phyloP scores from a whole-genome alignment of 2,329 filamentous ascomycete genomes.

The Ceratocystis harringtonii region DNA sequence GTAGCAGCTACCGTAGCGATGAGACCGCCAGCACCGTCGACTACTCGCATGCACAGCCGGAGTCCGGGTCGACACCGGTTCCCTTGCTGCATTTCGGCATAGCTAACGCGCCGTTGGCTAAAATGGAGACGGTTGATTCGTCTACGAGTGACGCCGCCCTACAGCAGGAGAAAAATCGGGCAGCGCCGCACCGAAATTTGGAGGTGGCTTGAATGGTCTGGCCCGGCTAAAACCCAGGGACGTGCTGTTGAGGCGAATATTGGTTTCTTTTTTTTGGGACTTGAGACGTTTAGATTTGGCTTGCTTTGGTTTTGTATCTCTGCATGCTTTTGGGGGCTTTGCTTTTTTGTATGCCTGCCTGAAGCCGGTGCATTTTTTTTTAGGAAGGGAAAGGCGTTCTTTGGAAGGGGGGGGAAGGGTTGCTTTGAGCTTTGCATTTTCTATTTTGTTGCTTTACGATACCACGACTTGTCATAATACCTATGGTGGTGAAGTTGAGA shows the following conservation, averaged over 20 bases:
- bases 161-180: neutral
- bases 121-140: constrained; percentile 6
- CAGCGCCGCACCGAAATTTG: neutral
- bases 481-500: neutral
- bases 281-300: neutral
- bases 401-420: neutral
- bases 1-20: constrained; percentile 1
- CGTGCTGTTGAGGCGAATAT: neutral
- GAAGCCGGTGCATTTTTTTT: neutral
- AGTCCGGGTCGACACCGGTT: constrained; percentile 1
- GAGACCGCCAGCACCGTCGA: neutral
- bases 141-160: neutral
- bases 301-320: neutral
- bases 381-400: constrained; percentile 1
- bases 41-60: neutral
- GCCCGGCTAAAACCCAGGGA: neutral
- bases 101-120: neutral
- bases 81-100: neutral
- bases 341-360: neutral
- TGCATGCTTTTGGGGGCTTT: neutral
- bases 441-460: constrained; percentile 12
- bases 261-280: neutral
- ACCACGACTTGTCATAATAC: constrained; percentile 5
- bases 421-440: neutral
- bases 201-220: neutral